Conservation (phyloP, 2,329 filamentous ascomycete species). For the Ceratocystis destructans region DNA sequence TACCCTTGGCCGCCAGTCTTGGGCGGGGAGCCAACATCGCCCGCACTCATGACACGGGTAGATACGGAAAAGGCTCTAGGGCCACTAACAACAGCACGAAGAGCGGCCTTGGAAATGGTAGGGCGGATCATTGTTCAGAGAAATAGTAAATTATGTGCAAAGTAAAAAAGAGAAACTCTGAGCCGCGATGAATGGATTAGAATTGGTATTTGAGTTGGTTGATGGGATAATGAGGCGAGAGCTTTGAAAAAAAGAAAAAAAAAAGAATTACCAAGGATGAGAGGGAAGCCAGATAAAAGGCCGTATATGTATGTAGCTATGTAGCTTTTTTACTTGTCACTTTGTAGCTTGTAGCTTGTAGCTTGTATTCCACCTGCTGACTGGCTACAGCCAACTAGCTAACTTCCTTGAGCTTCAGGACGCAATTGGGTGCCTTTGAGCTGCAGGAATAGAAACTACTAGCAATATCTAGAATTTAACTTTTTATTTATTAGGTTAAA, state of each 20-base stretch:
- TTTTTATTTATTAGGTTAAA: not conserved
- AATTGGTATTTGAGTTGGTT: not conserved
- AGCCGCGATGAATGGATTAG: not conserved
- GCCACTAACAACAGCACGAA: constrained; percentile 34
- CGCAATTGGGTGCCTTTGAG: constrained; percentile 16
- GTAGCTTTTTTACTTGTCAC: not conserved
- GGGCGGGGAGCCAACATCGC: constrained; percentile 52
- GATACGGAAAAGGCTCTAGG: constrained; percentile 47
- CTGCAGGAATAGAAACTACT: not conserved
- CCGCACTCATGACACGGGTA: constrained; percentile 49
- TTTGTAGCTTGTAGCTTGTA: constrained; percentile 2
- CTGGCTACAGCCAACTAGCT: not conserved
- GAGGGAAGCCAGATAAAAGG: constrained; percentile 4
- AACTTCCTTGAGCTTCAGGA: constrained; percentile 10
- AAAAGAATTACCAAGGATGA: not conserved
- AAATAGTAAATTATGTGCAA: not conserved
- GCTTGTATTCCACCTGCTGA: not conserved
- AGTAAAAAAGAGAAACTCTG: not conserved
- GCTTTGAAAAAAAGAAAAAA: not conserved
- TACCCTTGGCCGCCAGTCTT: constrained; percentile 41
- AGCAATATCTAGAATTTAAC: not conserved
- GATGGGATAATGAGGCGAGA: too few species aligned
- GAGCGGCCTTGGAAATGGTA: constrained; percentile 41
- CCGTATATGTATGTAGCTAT: not conserved
- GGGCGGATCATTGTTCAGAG: constrained; percentile 50